Percentiles rank a stretch among this genome's conserved stretches.
Evolutionary conservation across 345 rosid genomes (phyloP).

Genomic region (Combretum micranthum): DNA sequence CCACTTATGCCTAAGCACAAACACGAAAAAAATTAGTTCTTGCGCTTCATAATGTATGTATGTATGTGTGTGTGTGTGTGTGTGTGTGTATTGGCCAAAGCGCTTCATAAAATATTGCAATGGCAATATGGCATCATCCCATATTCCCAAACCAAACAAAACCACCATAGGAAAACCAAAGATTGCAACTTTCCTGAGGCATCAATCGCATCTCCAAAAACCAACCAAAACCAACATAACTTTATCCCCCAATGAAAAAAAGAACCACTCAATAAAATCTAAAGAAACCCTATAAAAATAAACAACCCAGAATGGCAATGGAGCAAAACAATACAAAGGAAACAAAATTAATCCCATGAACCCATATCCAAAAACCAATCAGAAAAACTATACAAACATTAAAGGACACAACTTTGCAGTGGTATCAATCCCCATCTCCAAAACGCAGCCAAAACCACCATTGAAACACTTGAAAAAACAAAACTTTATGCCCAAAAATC

Average conservation of each 20-base stretch:
- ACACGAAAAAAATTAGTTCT: too few species aligned
- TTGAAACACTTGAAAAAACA: neutral
- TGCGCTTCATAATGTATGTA: neutral
- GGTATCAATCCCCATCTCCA: neutral
- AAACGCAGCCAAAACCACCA: neutral
- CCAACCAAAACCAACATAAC: neutral
- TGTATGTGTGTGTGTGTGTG: too few species aligned
- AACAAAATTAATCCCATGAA: neutral
- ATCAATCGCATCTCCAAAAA: too few species aligned
- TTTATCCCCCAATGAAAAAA: neutral
- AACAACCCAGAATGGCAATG: neutral
- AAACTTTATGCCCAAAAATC: neutral
- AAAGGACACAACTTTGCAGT: too few species aligned
- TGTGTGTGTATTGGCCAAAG: too few species aligned
- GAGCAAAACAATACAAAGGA: neutral
- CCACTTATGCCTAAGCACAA: too few species aligned
- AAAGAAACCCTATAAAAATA: neutral
- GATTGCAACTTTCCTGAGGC: too few species aligned
- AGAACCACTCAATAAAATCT: neutral
- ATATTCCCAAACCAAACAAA: too few species aligned
- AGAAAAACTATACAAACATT: too few species aligned
- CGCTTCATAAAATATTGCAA: neutral
- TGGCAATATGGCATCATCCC: too few species aligned
- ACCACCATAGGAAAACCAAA: too few species aligned
- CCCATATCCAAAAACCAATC: neutral